Percentiles rank a stretch among this genome's conserved stretches.
phyloP scores from a whole-genome alignment of 2,329 filamentous ascomycete species.

The Microcyclospora tardicrescens region DNA sequence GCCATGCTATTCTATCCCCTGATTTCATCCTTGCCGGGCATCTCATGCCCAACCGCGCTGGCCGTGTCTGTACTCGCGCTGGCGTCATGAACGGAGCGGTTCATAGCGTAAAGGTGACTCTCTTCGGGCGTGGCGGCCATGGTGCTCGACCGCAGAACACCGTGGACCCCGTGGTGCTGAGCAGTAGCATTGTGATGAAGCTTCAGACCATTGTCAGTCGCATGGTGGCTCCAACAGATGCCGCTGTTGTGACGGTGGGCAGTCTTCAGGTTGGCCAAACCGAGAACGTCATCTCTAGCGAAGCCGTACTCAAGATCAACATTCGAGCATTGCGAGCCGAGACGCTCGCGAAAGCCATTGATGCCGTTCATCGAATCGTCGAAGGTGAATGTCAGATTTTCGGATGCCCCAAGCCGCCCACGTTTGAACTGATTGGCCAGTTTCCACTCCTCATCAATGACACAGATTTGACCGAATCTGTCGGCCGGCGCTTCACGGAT shows the following conservation, averaged over 20 bases:
- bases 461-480: slow-evolving; percentile 25
- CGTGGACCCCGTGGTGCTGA: slow-evolving; percentile 47
- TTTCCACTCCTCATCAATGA: slow-evolving; percentile 44
- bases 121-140: slow-evolving; percentile 47
- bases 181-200: slow-evolving; percentile 41
- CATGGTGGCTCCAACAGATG: slow-evolving; percentile 40
- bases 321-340: slow-evolving; percentile 36
- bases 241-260: slow-evolving; percentile 46
- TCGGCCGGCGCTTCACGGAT: slow-evolving; percentile 33
- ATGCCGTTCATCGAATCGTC: slow-evolving; percentile 40
- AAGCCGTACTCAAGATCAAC: slow-evolving; percentile 43
- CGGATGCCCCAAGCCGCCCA: slow-evolving; percentile 32
- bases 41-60: slow-evolving; percentile 35
- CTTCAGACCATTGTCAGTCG: slow-evolving; percentile 46
- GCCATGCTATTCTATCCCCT: slow-evolving; percentile 37
- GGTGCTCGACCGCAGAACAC: slow-evolving; percentile 43
- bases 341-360: slow-evolving; percentile 36
- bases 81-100: slow-evolving; percentile 31
- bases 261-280: slow-evolving; percentile 45
- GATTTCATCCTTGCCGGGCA: slow-evolving; percentile 46
- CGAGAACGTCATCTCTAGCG: slow-evolving; percentile 47
- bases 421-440: slow-evolving; percentile 27
- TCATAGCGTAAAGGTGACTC: slow-evolving; percentile 33
- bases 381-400: slow-evolving; percentile 41
- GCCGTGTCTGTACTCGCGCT: slow-evolving; percentile 29